Conservation (phyloP, 768 basidiomycete species). For the Leccinum rimulosum region DNA sequence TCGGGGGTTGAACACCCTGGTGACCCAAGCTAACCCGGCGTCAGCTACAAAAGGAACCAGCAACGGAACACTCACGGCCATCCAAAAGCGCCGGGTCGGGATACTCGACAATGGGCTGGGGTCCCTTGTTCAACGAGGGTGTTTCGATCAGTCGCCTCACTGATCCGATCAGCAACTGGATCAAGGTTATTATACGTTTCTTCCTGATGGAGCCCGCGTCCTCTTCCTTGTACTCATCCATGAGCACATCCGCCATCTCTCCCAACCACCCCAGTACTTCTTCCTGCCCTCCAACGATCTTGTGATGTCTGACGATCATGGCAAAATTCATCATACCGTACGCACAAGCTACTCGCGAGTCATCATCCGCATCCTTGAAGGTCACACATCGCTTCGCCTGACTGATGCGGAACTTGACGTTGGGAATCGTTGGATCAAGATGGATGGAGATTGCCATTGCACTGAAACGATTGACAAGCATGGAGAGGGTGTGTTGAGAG, state of each 20-base stretch:
- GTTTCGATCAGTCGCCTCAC: conserved; percentile 51
- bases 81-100: conserved; percentile 62
- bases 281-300: conserved; percentile 41
- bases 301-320: conserved; percentile 55
- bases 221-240: conserved; percentile 49
- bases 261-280: conserved; percentile 62
- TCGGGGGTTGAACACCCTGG: conserved; percentile 44
- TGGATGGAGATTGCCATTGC: conserved; percentile 69
- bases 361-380: conserved; percentile 62
- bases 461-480: conserved; percentile 79
- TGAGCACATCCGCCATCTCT: conserved; percentile 54
- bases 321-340: conserved; percentile 72
- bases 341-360: conserved; percentile 68
- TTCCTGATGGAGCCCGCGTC: conserved; percentile 23
- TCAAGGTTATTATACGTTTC: conserved; percentile 35
- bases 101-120: conserved; percentile 38
- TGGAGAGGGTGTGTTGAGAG: conserved; percentile 55
- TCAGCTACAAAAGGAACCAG: conserved; percentile 7
- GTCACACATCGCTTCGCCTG: conserved; percentile 65
- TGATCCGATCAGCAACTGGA: conserved; percentile 56
- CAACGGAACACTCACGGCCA: conserved; percentile 40
- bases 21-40: conserved; percentile 52
- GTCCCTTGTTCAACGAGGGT: conserved; percentile 36
- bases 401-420: conserved; percentile 52
- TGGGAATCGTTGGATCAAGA: conserved; percentile 53